Evolutionary conservation across 345 rosid genomes (phyloP), one percentile per base, ranked within the genome.

Genomic region (Microthlaspi erraticum): DNA sequence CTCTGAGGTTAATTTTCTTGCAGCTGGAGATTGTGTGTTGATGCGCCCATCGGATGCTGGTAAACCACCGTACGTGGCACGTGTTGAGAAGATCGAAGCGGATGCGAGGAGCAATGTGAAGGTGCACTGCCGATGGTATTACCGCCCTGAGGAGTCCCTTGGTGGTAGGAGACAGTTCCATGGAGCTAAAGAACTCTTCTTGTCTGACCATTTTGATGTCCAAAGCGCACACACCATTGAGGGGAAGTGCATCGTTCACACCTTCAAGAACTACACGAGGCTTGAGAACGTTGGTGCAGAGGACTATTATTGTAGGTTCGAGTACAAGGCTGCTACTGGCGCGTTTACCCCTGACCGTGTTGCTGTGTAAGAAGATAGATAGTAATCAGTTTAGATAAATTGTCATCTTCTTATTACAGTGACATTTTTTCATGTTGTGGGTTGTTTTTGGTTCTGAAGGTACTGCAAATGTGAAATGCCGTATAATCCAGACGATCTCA

Each of bases 391-490:
- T 31, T 2, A 32, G 16, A 50, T 41, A 9, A 23, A 57, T n/a
- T n/a, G n/a, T n/a, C 0, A 0, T 8, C 14, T 50, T 66, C 14
- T 23, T 34, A 18, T 32, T 32, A 43, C 6, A 6, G 46, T 48
- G 38, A 45, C n/a, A 17, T 32, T 48, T 53, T 60, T 10, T 31
- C 6, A 29, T 41, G 16, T 10, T 58, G 55, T 52, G 52, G 50
- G 16, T 13, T 52, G 13, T 8, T 41, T 62, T 65, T 68, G 64
- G 71, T 41, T 79, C 59, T 81, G 74, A 78, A 90, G 96, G 83
- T 90, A 90, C 78, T 90, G 96, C 74, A 87, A 90, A 60, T 86
- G 96, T 71, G 96, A 90, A 79, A 90, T 87, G 96, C 96, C 96
- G 0, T 90, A 87, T 67, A 90, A 90, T 60, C 96, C 96, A 4